Base-by-base conservation (phyloP, 352 stramenopile genomes). In the Phytophthora crassamura region DNA sequence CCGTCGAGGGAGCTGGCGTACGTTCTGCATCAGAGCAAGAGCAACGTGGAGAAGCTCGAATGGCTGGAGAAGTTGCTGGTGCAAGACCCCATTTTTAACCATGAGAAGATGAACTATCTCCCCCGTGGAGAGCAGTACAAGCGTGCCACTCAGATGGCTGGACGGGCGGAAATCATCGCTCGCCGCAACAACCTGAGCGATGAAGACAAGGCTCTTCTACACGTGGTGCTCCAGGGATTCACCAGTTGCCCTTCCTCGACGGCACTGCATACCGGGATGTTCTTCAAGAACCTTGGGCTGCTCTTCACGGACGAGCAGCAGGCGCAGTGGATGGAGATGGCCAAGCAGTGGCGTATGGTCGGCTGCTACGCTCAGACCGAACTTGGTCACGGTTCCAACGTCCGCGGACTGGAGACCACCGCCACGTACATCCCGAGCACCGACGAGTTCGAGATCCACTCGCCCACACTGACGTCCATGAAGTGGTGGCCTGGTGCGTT, bases 401-500 rank as follows among this genome's bases (percentile, higher is more conserved):
- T 93, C n/a, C 83, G 78, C 11, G 82, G 78, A 25, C 81, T 99
- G 15, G 93, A 98, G 77, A 99, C 97, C 2, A 99, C 95, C 4
- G 97, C 96, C 25, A 98, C 92, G 9, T 99, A 97, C 77, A 61
- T 97, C 30, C 80, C 78, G 15, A 81, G 91, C 34, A 88, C 72
- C 1, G 85, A 98, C 58, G 93, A 97, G 72, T 99, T 97, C 55
- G 82, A 98, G 34, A 97, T 99, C 56, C 75, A 99, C 77, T 97
- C 93, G 28, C 97, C 97, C 1, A 98, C 95, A 9, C 68, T 99
- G 40, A 98, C 91, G 9, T 93, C 87, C 36, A 90, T 85, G 62
- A 99, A 99, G 73, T 99, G 97, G 84, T 99, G 97, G 97, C 94
- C 95, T 8, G 96, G 95, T 28, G 97, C 92, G 2, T 86, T 97